These are phyloP conservation scores for Saturnispora zaruensis DNA, from an alignment of 805 yeast genomes.

Conservation along the genomic window DNA sequence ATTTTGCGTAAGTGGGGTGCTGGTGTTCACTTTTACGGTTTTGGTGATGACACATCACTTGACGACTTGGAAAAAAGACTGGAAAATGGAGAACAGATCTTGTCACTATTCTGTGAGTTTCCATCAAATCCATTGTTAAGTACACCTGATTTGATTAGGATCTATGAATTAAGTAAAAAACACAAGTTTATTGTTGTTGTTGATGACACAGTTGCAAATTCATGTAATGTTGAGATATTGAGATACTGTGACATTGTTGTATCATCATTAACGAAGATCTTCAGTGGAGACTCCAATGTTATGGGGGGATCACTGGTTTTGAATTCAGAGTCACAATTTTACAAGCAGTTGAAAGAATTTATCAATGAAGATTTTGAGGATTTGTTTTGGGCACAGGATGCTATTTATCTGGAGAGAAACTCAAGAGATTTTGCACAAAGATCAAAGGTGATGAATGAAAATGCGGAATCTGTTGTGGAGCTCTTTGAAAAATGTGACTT, in stretches of 20 bases:
- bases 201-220: constrained; percentile 93
- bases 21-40: constrained; percentile 78
- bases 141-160: constrained; percentile 66
- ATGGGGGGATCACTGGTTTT: constrained; percentile 87
- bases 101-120: constrained; percentile 82
- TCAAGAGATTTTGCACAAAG: constrained; percentile 79
- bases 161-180: constrained; percentile 57
- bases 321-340: constrained; percentile 55
- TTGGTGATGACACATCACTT: constrained; percentile 67
- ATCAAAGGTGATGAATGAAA: constrained; percentile 46
- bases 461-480: constrained; percentile 45
- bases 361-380: constrained; percentile 58
- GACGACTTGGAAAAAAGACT: constrained; percentile 56
- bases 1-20: constrained; percentile 85
- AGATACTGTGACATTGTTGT: constrained; percentile 82
- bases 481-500: constrained; percentile 42
- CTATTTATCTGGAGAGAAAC: constrained; percentile 83
- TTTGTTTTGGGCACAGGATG: constrained; percentile 87
- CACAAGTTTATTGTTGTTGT: constrained; percentile 73
- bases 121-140: constrained; percentile 91
- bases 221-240: constrained; percentile 71
- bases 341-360: constrained; percentile 39
- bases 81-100: constrained; percentile 54
- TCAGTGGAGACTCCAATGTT: constrained; percentile 90
- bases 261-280: constrained; percentile 82